phyloP scores from a whole-genome alignment of 2,329 filamentous ascomycete genomes.

The Xylariaceae sp. region DNA sequence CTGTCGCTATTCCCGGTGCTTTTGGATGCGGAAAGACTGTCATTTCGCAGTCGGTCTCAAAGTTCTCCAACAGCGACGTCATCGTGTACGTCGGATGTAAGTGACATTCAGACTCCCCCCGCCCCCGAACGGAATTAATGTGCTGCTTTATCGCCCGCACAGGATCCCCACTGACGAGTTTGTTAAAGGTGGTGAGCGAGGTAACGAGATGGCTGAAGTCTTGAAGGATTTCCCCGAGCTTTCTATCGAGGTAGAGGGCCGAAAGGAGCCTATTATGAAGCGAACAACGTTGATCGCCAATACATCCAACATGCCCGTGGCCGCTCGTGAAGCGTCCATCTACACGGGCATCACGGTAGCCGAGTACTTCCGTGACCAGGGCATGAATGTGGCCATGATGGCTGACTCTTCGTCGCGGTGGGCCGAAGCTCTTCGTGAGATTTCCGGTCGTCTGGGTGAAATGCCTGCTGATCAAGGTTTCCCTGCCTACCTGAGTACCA shows the following conservation, averaged over 20 bases:
- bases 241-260: constrained; percentile 87
- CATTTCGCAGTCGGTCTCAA: constrained; percentile 96
- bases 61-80: constrained; percentile 99
- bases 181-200: constrained; percentile 64
- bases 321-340: constrained; percentile 95
- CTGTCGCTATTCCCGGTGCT: constrained; percentile 94
- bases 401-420: constrained; percentile 96
- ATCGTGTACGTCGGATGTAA: constrained; percentile 89
- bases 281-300: constrained; percentile 97
- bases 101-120: too few relatives aligned
- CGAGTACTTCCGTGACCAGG: constrained; percentile 96
- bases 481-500: constrained; percentile 93
- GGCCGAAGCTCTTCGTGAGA: constrained; percentile 97
- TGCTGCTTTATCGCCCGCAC: too few relatives aligned
- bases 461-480: constrained; percentile 99
- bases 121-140: too few relatives aligned
- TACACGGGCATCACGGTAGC: constrained; percentile 94
- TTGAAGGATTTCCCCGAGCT: constrained; percentile 99
- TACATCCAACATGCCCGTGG: constrained; percentile 99
- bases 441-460: constrained; percentile 96
- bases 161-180: constrained; percentile 2
- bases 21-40: constrained; percentile 99
- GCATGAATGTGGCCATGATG: constrained; percentile 99
- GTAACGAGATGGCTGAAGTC: constrained; percentile 99
- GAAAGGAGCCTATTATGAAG: constrained; percentile 99